Percentiles rank a stretch among this genome's conserved stretches.
Conservation (phyloP, 371 early-diverging fungal genomes). For the Rhizopus arrhizus region DNA sequence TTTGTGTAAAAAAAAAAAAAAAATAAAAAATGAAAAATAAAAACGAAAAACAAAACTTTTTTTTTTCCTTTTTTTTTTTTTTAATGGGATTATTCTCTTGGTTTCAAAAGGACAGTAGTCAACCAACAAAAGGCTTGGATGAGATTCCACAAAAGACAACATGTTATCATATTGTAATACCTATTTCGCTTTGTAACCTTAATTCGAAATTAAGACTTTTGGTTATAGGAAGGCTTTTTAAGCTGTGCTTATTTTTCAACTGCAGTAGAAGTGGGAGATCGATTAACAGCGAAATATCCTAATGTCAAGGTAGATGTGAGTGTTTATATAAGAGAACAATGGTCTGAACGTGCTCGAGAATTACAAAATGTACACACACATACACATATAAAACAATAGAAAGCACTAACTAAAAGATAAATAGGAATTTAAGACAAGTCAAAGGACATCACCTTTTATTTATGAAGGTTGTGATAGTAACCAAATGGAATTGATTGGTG, state of each 20-base stretch:
- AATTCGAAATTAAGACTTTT: background rate
- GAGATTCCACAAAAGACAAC: slow-evolving; percentile 44
- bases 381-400: background rate
- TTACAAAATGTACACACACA: slow-evolving; percentile 38
- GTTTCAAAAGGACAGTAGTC: slow-evolving; percentile 17
- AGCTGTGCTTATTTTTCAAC: slow-evolving; percentile 50
- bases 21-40: slow-evolving; percentile 2
- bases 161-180: slow-evolving; percentile 51
- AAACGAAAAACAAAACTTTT: background rate
- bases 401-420: background rate
- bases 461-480: slow-evolving; percentile 52
- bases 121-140: slow-evolving; percentile 27
- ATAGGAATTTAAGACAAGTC: slow-evolving; percentile 42
- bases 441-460: slow-evolving; percentile 57
- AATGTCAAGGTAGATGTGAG: slow-evolving; percentile 50
- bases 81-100: slow-evolving; percentile 41
- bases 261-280: slow-evolving; percentile 47
- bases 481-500: slow-evolving; percentile 46
- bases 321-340: slow-evolving; percentile 47
- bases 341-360: slow-evolving; percentile 45
- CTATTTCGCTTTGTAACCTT: background rate
- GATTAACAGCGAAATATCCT: slow-evolving; percentile 34
- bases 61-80: slow-evolving; percentile 8
- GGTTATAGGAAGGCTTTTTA: slow-evolving; percentile 51
- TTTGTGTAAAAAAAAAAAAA: background rate